Base-by-base conservation (phyloP, 768 basidiomycete species). In the Lentinula guzmanii region DNA sequence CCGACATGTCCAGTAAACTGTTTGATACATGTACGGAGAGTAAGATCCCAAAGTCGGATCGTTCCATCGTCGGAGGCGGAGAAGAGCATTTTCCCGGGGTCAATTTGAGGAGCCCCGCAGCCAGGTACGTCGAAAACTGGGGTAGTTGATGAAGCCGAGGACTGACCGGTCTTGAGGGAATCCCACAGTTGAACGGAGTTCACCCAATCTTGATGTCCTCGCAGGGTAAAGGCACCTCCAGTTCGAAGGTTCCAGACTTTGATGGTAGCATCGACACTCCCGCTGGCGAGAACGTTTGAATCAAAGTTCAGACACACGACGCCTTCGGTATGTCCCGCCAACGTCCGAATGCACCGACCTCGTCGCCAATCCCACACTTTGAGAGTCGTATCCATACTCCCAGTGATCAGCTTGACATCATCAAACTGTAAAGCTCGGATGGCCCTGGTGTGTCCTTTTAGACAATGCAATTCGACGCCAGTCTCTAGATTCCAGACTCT, bases 401-500 rank as follows among this genome's bases (percentile, higher is more conserved):
- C 97, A 0, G 97, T 98, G 70, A 99, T 93, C 55, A 98, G 80
- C 73, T 97, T 95, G 62, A 85, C 89, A 64, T 93, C 90, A 72
- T 99, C 97, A 66, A 99, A 99, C 75, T 98, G 97, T 59, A 98
- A 79, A 0, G 93, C 87, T 2, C 95, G 82, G 28, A 99, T 85
- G n/a, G 90, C 94, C 24, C 95, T 83, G 2, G 91, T 91, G 69
- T 99, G 97, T 13, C 97, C 97, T 43, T 82, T 84, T 52, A 99
- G 81, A 68, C 88, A 88, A 58, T 86, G 89, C 34, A 98, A 79
- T 70, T 91, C 88, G 54, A 82, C 77, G 18, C 95, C 96, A 0
- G 90, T 92, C 74, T 98, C 95, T 56, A 98, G 82, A 70, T 98
- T 97, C 97, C 97, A 99, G 5, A 99, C 87, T 18, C 95, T 86